A percentile compares a stretch with the other conserved stretches of the same genome.
Evolutionary conservation across 352 stramenopile genomes (phyloP).

Genomic region (Globisporangium orthogonon): DNA sequence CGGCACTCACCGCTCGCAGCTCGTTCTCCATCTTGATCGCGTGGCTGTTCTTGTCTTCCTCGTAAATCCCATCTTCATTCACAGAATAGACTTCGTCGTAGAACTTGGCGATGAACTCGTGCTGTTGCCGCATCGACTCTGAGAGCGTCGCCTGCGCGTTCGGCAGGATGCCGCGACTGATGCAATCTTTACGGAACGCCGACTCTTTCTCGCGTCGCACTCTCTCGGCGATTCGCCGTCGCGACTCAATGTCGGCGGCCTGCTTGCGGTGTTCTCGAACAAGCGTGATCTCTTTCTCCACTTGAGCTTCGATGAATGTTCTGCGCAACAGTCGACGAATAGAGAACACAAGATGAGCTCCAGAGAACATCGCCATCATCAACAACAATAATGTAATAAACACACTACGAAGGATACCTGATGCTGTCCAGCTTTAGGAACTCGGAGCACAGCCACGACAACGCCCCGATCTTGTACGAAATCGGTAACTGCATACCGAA

Average conservation of each 20-base stretch:
- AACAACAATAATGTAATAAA: background rate
- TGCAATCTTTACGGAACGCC: constrained; percentile 50
- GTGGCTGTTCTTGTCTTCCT: constrained; percentile 43
- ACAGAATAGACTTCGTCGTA: constrained; percentile 49
- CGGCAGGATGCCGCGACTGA: constrained; percentile 51
- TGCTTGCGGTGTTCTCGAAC: constrained; percentile 43
- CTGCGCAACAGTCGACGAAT: constrained; percentile 5
- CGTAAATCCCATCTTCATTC: constrained; percentile 42
- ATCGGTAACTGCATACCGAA: constrained; percentile 27
- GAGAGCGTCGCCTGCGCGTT: constrained; percentile 66
- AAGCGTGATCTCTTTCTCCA: constrained; percentile 55
- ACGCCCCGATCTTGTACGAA: constrained; percentile 50
- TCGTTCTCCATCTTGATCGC: constrained; percentile 29
- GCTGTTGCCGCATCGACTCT: constrained; percentile 49
- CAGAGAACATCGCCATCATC: background rate
- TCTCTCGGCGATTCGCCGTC: constrained; percentile 43
- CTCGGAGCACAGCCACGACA: constrained; percentile 62
- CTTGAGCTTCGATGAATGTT: constrained; percentile 45
- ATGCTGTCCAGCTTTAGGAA: constrained; percentile 56
- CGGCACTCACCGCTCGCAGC: constrained; percentile 23
- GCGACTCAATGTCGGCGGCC: constrained; percentile 42
- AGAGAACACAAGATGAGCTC: background rate
- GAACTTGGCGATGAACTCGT: constrained; percentile 62
- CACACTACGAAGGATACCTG: constrained; percentile 13
- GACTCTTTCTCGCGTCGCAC: constrained; percentile 49